Evolutionary conservation across 1,284 basidiomycete species (phyloP).

Genomic region (Pseudozyma hubeiensis): DNA sequence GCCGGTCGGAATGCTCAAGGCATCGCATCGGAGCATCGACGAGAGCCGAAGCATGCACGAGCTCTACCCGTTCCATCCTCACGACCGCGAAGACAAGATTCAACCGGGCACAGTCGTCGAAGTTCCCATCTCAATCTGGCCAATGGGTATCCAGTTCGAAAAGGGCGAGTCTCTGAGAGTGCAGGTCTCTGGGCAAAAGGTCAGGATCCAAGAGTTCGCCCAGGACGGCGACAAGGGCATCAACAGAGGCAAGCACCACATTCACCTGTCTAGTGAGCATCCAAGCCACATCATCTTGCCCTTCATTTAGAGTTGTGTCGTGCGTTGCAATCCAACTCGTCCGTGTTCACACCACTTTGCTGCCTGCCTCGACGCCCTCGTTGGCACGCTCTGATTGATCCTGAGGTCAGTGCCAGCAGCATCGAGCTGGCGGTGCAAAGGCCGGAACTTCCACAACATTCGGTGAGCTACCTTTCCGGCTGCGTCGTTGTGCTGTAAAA

Average conservation of each 20-base stretch:
- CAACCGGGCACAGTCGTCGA: slow-evolving; percentile 6
- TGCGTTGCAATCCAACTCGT: not conserved
- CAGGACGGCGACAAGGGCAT: slow-evolving; percentile 5
- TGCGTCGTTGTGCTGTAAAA: too few relatives aligned
- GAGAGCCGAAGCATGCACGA: slow-evolving; percentile 6
- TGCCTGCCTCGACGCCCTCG: too few relatives aligned
- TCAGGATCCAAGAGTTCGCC: not conserved
- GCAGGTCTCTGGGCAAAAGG: slow-evolving; percentile 4
- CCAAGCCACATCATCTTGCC: slow-evolving; percentile 9
- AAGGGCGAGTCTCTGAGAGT: slow-evolving; percentile 11
- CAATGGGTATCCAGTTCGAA: slow-evolving; percentile 6
- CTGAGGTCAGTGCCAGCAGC: too few relatives aligned
- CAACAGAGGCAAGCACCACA: slow-evolving; percentile 11
- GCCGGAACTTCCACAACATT: too few relatives aligned
- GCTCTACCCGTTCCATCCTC: slow-evolving; percentile 13
- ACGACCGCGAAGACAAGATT: slow-evolving; percentile 7
- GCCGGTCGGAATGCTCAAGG: slow-evolving; percentile 8
- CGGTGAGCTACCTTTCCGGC: too few relatives aligned
- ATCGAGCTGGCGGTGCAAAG: too few relatives aligned
- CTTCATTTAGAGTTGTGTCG: not conserved
- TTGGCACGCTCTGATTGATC: too few relatives aligned
- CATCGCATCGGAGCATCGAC: slow-evolving; percentile 10
- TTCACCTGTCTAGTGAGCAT: not conserved
- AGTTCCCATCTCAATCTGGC: slow-evolving; percentile 6
- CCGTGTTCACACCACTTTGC: too few relatives aligned